Evolutionary conservation across 192 early-diverging fungal genomes (phyloP).

Genomic region (Backusella australiensis): DNA sequence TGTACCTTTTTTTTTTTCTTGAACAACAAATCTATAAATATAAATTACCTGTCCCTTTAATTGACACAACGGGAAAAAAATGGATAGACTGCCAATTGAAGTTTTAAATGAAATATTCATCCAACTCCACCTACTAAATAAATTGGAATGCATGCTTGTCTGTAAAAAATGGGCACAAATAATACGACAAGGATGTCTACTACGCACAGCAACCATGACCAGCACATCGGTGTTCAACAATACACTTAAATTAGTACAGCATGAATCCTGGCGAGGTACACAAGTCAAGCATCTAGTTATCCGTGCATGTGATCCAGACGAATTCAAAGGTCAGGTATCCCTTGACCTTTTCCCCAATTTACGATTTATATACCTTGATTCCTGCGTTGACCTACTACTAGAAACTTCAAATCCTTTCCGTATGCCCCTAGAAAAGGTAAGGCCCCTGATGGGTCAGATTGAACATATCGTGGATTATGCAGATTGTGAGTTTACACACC

Average conservation of each 20-base stretch:
- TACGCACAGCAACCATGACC: background rate
- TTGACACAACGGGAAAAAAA: background rate
- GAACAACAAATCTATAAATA: background rate
- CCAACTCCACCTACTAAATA: background rate
- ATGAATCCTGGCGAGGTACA: background rate
- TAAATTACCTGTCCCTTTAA: background rate
- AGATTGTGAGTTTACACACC: background rate
- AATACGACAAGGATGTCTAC: background rate
- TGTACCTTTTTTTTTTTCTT: background rate
- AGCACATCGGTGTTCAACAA: background rate
- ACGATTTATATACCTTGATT: background rate
- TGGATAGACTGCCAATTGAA: background rate
- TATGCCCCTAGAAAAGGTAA: background rate
- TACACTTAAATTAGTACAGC: background rate
- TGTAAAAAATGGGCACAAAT: background rate
- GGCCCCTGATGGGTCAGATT: background rate
- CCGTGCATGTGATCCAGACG: background rate
- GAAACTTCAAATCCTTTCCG: background rate
- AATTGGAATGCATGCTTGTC: background rate
- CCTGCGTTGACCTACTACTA: background rate
- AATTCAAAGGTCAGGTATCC: background rate
- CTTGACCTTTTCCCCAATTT: background rate
- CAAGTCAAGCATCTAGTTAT: background rate
- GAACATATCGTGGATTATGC: background rate
- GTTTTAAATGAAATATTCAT: slow-evolving; percentile 2